Conservation (phyloP, 441 rosid genomes). For the Jatropha podagrica region DNA sequence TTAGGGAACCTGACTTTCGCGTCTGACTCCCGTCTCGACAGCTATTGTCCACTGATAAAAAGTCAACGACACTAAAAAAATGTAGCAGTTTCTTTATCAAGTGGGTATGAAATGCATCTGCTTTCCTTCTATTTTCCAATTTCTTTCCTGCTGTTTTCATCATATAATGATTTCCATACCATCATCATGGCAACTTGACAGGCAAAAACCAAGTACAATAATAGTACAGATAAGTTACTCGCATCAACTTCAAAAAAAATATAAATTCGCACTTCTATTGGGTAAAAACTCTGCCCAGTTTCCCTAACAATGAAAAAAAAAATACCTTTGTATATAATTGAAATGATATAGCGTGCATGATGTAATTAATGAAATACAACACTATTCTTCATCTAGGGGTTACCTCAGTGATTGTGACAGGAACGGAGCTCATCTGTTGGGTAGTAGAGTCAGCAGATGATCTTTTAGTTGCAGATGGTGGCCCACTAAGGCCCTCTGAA, state of each 20-base stretch:
- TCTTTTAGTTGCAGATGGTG: slow-evolving; percentile 35
- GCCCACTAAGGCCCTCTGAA: slow-evolving; percentile 12
- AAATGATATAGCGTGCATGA: not conserved
- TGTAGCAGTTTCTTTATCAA: too few relatives aligned
- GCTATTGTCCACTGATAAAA: too few relatives aligned
- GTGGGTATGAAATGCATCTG: not conserved
- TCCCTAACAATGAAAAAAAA: not conserved
- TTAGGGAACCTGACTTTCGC: too few relatives aligned
- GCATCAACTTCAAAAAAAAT: not conserved
- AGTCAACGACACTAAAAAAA: too few relatives aligned
- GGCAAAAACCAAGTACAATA: not conserved
- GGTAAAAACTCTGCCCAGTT: not conserved
- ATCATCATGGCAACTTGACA: not conserved
- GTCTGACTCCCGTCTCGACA: too few relatives aligned
- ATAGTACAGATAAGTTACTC: not conserved
- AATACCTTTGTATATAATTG: not conserved
- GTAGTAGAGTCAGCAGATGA: slow-evolving; percentile 29
- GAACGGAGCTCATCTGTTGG: slow-evolving; percentile 46
- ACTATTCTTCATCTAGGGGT: slow-evolving; percentile 47
- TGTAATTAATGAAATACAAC: not conserved
- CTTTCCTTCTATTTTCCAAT: not conserved
- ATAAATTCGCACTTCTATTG: not conserved
- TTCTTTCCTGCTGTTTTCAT: not conserved
- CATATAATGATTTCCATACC: too few relatives aligned
- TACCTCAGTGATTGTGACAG: slow-evolving; percentile 51